Evolutionary conservation across 441 rosid genomes (phyloP), one percentile per base, ranked within the genome.

Genomic region (Jatropha podagrica): DNA sequence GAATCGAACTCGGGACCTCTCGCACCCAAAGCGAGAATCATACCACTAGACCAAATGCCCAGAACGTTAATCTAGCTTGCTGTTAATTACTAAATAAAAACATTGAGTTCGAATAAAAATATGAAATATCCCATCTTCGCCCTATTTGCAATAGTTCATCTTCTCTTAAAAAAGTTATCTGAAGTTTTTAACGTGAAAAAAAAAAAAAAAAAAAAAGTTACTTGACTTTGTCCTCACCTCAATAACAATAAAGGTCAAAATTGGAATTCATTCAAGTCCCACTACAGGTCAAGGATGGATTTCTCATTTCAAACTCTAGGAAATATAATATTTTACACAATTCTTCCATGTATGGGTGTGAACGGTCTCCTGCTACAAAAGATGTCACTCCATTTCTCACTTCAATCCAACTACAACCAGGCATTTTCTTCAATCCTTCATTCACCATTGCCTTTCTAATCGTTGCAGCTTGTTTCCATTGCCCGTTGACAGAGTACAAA

Each of bases 1-100:
- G 92, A 91, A 92, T 91, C 89, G 92, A 91, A 92, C 93, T 92
- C 87, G 90, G 91, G 90, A 90, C 91, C 92, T 86, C 95, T 90
- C 88, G 88, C 96, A 95, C 92, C 90, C 92, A 84, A 88, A 90
- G 92, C 95, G 90, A 91, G 94, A 88, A 90, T 93, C 93, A 88
- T 92, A 88, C 93, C 92, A 91, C 93, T 89, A 92, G 95, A 92
- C 94, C 91, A 87, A 87, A 86, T 81, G 87, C 89, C 88, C 88
- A 23, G 0, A 23, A 23, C 23, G 23, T 23, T 23, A 23, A 23
- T 23, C 23, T 0, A 0, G 23, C 0, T 23, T 23, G 23, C 23
- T 23, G 0, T 23, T 23, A 23, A 23, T 0, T 23, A 23, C 23
- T 23, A 23, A 23, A 23, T 23, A 23, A 23, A 23, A 23, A 23